Evolutionary conservation across 805 yeast genomes (phyloP), one percentile per base, ranked within the genome.

Genomic region (Grigorovia transvaalensis): DNA sequence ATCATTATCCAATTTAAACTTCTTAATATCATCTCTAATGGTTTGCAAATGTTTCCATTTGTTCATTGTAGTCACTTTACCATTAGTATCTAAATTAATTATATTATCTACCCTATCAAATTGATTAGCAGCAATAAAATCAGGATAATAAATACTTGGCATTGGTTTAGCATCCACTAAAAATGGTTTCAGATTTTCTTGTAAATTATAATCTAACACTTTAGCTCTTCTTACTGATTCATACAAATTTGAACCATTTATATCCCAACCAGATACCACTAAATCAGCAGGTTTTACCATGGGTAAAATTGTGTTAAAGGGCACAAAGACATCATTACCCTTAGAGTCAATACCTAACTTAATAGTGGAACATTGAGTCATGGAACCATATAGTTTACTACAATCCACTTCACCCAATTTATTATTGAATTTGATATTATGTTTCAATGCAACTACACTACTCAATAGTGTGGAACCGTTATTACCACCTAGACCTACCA

Each of bases 401-500:
- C 89, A 84, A 52, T 83, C 76, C 56, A 75, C 75, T 47, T 80
- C 76, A 50, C 96, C 96, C 51, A 82, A 60, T 72, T 88, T 89
- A 61, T 85, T 88, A 65, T 86, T 81, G 74, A 90, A 90, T 49
- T 79, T 70, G 56, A 90, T 68, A 56, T 85, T 77, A 67, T 86
- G 77, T 63, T 84, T 88, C 75, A 90, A 90, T 54, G 97, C 96
- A 58, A 85, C 78, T 49, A 83, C 76, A 9, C 96, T 84, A 46
- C 91, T 89, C 51, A 89, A 80, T 57, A 91, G 76, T 13, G 98
- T 90, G 53, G 96, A 78, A 70, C 97, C 98, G 66, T 90, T 90
- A 76, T 90, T 90, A 71, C 98, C 98, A 61, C 97, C 97, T 58
- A 90, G 76, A 60, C 98, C 98, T 40, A 90, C 97, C 56, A 91